Conservation (phyloP, 2,329 filamentous ascomycete species). For the Rhynchosporium secalis region DNA sequence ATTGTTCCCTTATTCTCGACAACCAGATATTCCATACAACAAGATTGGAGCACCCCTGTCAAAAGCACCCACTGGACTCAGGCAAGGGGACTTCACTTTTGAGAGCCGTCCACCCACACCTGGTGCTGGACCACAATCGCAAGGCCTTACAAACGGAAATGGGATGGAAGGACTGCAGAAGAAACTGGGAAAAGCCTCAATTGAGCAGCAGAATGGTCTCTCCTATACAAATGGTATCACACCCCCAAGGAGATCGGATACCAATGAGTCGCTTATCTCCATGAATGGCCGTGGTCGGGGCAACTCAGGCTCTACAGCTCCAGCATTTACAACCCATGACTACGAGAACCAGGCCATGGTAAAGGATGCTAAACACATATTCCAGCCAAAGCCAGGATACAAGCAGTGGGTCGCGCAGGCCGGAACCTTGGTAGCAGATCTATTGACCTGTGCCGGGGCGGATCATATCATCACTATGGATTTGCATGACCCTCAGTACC, state of each 20-base stretch:
- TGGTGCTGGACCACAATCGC: slow-evolving; percentile 67
- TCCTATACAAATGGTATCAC: slow-evolving; percentile 42
- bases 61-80: slow-evolving; percentile 56
- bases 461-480: slow-evolving; percentile 99
- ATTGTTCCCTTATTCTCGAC: slow-evolving; percentile 93
- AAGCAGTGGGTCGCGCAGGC: slow-evolving; percentile 99
- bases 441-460: slow-evolving; percentile 91
- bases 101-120: slow-evolving; percentile 91
- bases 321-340: slow-evolving; percentile 61
- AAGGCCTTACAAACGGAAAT: slow-evolving; percentile 56
- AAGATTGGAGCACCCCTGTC: slow-evolving; percentile 87
- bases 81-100: slow-evolving; percentile 74
- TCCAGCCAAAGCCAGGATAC: slow-evolving; percentile 86
- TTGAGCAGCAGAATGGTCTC: slow-evolving; percentile 55
- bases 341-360: slow-evolving; percentile 59
- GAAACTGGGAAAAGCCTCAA: slow-evolving; percentile 67
- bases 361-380: slow-evolving; percentile 56
- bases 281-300: slow-evolving; percentile 34
- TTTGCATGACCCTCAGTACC: slow-evolving; percentile 92
- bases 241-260: slow-evolving; percentile 39
- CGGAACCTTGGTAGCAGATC: slow-evolving; percentile 89
- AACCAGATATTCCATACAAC: slow-evolving; percentile 96
- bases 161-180: slow-evolving; percentile 70
- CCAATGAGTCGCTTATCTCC: slow-evolving; percentile 45
- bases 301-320: slow-evolving; percentile 28